Percentiles rank a stretch among this genome's conserved stretches.
phyloP scores from a whole-genome alignment of 2,329 filamentous ascomycete genomes.

The Claviceps sp. region DNA sequence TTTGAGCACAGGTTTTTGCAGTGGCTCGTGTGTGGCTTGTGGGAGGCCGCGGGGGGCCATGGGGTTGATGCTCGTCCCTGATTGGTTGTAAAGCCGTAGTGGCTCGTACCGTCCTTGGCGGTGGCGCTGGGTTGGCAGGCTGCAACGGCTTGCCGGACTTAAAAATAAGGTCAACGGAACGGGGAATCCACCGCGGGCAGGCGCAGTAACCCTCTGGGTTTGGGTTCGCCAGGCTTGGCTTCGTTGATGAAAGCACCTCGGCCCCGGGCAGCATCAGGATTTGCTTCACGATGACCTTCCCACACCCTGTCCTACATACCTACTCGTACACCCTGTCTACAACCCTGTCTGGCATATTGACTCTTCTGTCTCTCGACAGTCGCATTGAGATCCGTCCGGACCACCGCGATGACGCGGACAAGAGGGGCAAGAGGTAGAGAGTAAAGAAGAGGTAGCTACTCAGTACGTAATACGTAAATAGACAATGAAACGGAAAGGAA shows the following conservation, averaged over 20 bases:
- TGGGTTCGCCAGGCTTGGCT: not conserved
- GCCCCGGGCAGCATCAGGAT: not conserved
- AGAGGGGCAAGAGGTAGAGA: not conserved
- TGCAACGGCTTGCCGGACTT: slow-evolving; percentile 1
- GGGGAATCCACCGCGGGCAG: slow-evolving; percentile 1
- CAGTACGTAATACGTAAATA: no score
- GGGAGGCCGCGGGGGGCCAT: not conserved
- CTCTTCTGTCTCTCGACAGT: not conserved
- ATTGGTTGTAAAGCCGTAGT: not conserved
- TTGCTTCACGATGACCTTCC: no score
- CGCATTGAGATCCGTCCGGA: not conserved
- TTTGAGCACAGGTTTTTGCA: not conserved
- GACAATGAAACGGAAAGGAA: no score
- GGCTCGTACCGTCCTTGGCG: not conserved
- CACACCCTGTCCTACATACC: no score
- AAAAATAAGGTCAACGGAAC: not conserved
- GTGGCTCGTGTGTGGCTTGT: slow-evolving; percentile 9
- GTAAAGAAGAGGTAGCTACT: not conserved
- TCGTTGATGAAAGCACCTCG: not conserved
- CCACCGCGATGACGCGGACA: not conserved
- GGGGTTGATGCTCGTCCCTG: not conserved
- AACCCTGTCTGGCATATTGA: not conserved
- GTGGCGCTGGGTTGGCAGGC: not conserved
- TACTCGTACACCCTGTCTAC: not conserved
- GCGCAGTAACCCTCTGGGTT: not conserved